A percentile compares a stretch with the other conserved stretches of the same genome.
Conservation (phyloP, 257 asterid species). For the Nicotiana obtusifolia region DNA sequence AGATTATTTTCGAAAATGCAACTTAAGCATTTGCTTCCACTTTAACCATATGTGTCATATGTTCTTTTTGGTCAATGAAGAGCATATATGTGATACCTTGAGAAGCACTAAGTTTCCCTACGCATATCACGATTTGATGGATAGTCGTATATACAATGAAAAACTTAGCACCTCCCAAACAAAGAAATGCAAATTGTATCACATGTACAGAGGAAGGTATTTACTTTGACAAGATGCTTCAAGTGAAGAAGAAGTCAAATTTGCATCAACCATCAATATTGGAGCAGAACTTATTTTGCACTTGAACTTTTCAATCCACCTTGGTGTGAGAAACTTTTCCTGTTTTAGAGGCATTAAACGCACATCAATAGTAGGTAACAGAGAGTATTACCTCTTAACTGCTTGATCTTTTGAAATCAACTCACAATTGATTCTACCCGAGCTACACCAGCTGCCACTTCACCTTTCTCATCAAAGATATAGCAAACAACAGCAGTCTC, state of each 20-base stretch:
- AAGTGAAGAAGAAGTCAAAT: conserved; percentile 62
- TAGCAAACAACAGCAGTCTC: conserved; percentile 72
- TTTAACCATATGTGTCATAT: background rate
- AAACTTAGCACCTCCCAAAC: background rate
- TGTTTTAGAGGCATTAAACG: conserved; percentile 29
- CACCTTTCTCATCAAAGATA: conserved; percentile 78
- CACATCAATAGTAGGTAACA: background rate
- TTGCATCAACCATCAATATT: conserved; percentile 80
- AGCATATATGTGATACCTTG: background rate
- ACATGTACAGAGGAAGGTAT: background rate
- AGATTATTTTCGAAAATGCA: background rate
- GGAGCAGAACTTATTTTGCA: conserved; percentile 54
- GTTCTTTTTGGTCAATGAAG: background rate
- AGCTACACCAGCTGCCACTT: conserved; percentile 86
- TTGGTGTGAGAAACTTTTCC: conserved; percentile 81
- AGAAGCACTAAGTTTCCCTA: background rate
- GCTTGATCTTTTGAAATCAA: conserved; percentile 7
- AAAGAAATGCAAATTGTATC: background rate
- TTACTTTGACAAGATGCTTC: conserved; percentile 64
- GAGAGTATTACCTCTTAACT: background rate
- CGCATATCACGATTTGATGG: background rate
- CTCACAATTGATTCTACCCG: conserved; percentile 77
- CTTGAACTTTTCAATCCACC: conserved; percentile 68
- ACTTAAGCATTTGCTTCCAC: background rate
- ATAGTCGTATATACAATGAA: background rate